Conservation (phyloP, 2,329 filamentous ascomycete species). For the Knufia petricola region DNA sequence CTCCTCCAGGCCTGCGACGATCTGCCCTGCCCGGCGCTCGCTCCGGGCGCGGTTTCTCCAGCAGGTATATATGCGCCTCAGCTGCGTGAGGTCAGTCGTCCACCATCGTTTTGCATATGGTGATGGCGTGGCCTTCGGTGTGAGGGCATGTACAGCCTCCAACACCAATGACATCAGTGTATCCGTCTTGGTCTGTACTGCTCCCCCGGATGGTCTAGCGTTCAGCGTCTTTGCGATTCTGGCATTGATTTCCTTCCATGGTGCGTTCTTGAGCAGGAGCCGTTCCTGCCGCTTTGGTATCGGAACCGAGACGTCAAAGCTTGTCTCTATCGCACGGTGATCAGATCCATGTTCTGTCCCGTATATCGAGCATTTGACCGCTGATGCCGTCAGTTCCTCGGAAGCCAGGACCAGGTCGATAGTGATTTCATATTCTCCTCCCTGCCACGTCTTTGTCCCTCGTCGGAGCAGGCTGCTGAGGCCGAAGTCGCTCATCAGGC, state of each 20-base stretch:
- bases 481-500: conserved; percentile 28
- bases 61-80: conserved; percentile 17
- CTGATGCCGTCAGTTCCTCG: background rate
- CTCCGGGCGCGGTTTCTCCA: conserved; percentile 21
- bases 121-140: conserved; percentile 17
- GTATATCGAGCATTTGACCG: background rate
- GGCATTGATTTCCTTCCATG: background rate
- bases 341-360: background rate
- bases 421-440: conserved; percentile 19
- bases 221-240: background rate
- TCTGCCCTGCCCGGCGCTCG: conserved; percentile 15
- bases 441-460: conserved; percentile 30
- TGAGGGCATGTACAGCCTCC: conserved; percentile 16
- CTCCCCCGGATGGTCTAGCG: too few relatives aligned
- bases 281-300: background rate
- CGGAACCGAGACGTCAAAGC: background rate
- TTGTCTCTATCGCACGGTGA: background rate
- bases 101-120: conserved; percentile 22
- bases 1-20: background rate
- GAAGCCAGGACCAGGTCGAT: background rate
- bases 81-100: conserved; percentile 20
- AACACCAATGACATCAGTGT: background rate
- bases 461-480: conserved; percentile 29
- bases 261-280: background rate
- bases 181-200: background rate